Evolutionary conservation across 306 rosid species (phyloP).

Genomic region (Coriaria nepalensis): DNA sequence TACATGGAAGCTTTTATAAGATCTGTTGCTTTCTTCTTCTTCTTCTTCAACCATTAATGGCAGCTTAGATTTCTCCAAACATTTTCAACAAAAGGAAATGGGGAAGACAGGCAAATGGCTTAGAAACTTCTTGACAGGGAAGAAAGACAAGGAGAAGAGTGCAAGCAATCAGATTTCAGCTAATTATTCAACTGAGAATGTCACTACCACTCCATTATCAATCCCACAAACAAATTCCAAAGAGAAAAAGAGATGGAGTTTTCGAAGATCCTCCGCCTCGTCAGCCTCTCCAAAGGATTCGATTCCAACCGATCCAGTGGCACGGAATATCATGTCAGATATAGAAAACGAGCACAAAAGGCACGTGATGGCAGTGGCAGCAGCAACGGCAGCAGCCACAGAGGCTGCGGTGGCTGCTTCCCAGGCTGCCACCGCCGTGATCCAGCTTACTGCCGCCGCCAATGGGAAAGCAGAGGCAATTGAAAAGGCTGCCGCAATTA

Average conservation of each 20-base stretch:
- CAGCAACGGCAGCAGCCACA: neutral
- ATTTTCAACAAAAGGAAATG: constrained; percentile 23
- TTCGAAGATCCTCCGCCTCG: neutral
- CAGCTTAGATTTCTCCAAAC: constrained; percentile 8
- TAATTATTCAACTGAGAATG: constrained; percentile 18
- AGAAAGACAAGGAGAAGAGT: constrained; percentile 32
- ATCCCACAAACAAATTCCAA: constrained; percentile 25
- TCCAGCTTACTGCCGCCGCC: constrained; percentile 33
- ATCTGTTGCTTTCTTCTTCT: too few species aligned
- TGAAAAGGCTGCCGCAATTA: constrained; percentile 62
- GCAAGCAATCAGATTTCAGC: constrained; percentile 14
- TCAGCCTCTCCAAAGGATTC: too few species aligned
- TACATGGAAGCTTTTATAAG: too few species aligned
- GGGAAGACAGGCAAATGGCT: constrained; percentile 86
- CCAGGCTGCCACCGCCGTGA: constrained; percentile 28
- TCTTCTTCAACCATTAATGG: neutral
- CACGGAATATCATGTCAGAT: too few species aligned
- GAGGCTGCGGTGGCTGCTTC: constrained; percentile 17
- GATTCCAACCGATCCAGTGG: too few species aligned
- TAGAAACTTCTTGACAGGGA: constrained; percentile 53
- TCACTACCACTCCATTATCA: constrained; percentile 31
- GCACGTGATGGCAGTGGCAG: neutral
- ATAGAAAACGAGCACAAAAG: neutral
- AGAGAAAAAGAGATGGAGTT: constrained; percentile 13
- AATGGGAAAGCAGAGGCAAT: constrained; percentile 17